These are phyloP conservation scores for Cryptococcus depauperatus DNA, from an alignment of 1,284 basidiomycete genomes.

Conservation along the genomic window DNA sequence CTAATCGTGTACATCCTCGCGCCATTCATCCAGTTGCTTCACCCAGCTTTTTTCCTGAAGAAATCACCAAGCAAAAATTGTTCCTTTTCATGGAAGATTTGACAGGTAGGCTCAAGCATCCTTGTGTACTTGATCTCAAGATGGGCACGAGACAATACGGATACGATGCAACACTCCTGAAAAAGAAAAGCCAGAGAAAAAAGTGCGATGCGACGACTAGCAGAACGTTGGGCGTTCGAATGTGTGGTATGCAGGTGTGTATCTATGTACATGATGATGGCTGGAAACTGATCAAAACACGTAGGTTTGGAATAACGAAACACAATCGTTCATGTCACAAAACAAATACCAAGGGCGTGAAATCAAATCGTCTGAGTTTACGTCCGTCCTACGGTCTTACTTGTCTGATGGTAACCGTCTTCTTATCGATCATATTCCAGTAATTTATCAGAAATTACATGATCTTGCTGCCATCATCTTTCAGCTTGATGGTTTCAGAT, in stretches of 20 bases:
- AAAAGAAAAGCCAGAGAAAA: constrained; percentile 96
- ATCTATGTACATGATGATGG: constrained; percentile 36
- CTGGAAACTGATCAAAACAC: background rate
- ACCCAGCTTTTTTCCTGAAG: too few relatives aligned
- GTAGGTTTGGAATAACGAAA: constrained; percentile 81
- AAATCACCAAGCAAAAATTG: constrained; percentile 77
- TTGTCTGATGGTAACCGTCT: constrained; percentile 75
- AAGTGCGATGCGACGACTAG: constrained; percentile 97
- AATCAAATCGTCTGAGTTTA: constrained; percentile 76
- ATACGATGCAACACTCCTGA: constrained; percentile 81
- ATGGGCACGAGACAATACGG: constrained; percentile 99
- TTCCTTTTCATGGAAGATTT: constrained; percentile 99
- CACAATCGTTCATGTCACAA: constrained; percentile 77
- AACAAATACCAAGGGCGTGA: constrained; percentile 96
- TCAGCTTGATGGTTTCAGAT: constrained; percentile 82
- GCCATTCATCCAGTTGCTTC: too few relatives aligned
- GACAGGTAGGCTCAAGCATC: constrained; percentile 84
- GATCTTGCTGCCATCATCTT: constrained; percentile 85
- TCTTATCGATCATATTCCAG: constrained; percentile 84
- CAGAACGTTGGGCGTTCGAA: constrained; percentile 76
- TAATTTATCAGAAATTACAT: constrained; percentile 84
- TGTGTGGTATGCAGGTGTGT: constrained; percentile 99
- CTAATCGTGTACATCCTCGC: background rate
- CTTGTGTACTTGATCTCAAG: constrained; percentile 96
- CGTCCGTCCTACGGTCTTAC: constrained; percentile 71